Base-by-base conservation (phyloP, 345 rosid species). In the Salix arbutifolia region DNA sequence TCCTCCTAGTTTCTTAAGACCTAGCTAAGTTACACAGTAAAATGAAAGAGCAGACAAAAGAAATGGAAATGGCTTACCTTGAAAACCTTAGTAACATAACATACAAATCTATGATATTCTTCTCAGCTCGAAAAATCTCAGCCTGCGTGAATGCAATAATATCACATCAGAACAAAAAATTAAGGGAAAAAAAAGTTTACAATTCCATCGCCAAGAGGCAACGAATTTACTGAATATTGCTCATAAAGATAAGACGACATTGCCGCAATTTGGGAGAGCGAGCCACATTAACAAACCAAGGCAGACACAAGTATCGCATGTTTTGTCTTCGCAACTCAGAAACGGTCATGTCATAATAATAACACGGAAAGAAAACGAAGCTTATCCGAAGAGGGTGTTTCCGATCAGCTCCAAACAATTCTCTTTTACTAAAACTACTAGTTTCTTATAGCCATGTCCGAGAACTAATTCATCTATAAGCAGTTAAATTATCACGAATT, bases 51-150 rank as follows among this genome's bases (percentile, higher is more conserved):
- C 25, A 17, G 11, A 3, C 18, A 74, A 25, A 70, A 75, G 69
- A 10, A 60, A 50, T 26, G 56, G 69, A 10, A 60, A 50, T 26
- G 56, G 23, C 67, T 11, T 84, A 91, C 99, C 98, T 91, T 74
- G 99, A 96, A 89, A 88, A 96, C 78, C 98, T 91, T 60, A 96
- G 83, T 75, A 96, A 98, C 99, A 96, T 89, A 78, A 93, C 83
- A 48, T 96, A 96, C 67, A 96, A 86, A 87, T 96, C 99, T 73
- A 92, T 85, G 11, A 92, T 72, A 80, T 96, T 96, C 79, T 85
- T 91, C 93, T 96, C 99, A 67, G 66, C 85, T 66, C 99, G 93
- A 84, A 96, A 93, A 77, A 96, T 96, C 85, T 87, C 87, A 73
- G 97, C 99, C 99, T 96, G 79, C 84, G 12, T 10, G 44, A 88